Evolutionary conservation across 108 stramenopile species (phyloP).

Genomic region (Nitzschia palea): DNA sequence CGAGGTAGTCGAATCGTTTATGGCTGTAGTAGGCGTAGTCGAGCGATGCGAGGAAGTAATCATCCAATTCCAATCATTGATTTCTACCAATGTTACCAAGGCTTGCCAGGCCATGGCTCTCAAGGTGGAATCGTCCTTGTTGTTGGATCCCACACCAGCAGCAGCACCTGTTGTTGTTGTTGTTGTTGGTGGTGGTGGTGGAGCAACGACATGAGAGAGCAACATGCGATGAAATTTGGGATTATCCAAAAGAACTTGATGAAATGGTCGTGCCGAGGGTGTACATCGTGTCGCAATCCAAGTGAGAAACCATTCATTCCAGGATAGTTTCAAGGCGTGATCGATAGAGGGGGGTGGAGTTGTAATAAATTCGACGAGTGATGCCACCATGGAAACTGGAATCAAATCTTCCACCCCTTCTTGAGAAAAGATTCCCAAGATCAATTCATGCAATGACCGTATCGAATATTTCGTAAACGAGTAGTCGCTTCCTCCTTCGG

Average conservation of each 20-base stretch:
- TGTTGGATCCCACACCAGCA: neutral
- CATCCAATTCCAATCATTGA: slow-evolving; percentile 26
- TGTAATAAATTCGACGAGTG: neutral
- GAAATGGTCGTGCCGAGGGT: neutral
- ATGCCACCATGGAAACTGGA: neutral
- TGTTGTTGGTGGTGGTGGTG: slow-evolving; percentile 1
- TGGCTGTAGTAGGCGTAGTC: neutral
- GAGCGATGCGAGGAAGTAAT: neutral
- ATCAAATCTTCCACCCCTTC: slow-evolving; percentile 1
- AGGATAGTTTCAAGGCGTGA: neutral
- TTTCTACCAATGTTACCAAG: slow-evolving; percentile 4
- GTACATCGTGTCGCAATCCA: slow-evolving; percentile 5
- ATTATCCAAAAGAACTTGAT: slow-evolving; percentile 4
- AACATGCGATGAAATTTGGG: slow-evolving; percentile 13
- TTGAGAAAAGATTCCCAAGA: slow-evolving; percentile 13
- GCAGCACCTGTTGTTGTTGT: neutral
- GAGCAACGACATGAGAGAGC: slow-evolving; percentile 24
- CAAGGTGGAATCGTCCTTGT: neutral
- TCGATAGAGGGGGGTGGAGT: neutral
- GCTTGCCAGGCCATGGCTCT: slow-evolving; percentile 37
- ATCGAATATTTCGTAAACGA: neutral
- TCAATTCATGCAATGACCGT: neutral
- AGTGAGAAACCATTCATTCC: slow-evolving; percentile 17
- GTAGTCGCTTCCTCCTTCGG: neutral
- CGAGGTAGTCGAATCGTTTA: too few relatives aligned